Evolutionary conservation across 2,329 filamentous ascomycete species (phyloP).

Genomic region (Ophidiomyces ophidiicola): DNA sequence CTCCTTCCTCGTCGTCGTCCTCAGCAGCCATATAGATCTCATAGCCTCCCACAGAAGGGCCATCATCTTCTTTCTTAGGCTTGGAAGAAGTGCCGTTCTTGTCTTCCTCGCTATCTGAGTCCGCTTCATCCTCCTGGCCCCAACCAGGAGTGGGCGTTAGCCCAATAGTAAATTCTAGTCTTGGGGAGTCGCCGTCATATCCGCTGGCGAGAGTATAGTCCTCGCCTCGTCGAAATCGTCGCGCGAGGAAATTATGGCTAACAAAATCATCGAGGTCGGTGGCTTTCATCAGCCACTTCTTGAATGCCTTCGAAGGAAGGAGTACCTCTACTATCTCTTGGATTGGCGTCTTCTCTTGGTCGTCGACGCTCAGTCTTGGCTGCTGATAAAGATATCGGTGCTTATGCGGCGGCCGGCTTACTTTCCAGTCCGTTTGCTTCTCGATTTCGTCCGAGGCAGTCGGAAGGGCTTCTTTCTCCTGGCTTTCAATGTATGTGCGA

Average conservation of each 20-base stretch:
- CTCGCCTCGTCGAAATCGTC: conserved; percentile 71
- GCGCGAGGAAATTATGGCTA: conserved; percentile 64
- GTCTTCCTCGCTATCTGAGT: conserved; percentile 38
- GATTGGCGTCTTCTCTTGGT: conserved; percentile 42
- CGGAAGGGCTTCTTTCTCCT: conserved; percentile 43
- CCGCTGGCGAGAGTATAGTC: conserved; percentile 91
- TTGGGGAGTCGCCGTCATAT: conserved; percentile 57
- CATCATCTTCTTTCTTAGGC: conserved; percentile 22
- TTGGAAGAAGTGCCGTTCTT: conserved; percentile 26
- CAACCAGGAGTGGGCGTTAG: conserved; percentile 77
- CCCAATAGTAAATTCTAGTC: conserved; percentile 75
- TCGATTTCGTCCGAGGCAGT: conserved; percentile 44
- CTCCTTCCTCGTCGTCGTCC: conserved; percentile 54
- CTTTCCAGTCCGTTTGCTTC: conserved; percentile 51
- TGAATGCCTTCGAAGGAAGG: conserved; percentile 73
- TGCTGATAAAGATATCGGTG: conserved; percentile 81
- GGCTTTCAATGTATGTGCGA: conserved; percentile 55
- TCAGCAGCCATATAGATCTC: conserved; percentile 82
- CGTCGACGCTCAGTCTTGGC: conserved; percentile 23
- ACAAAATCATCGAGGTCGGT: conserved; percentile 58
- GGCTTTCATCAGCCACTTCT: conserved; percentile 74
- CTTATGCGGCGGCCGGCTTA: conserved; percentile 85
- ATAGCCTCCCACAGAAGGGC: conserved; percentile 38
- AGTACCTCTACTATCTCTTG: conserved; percentile 70
- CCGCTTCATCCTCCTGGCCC: conserved; percentile 56